Evolutionary conservation across 2,329 filamentous ascomycete genomes (phyloP).

Genomic region (Apiospora malaysiana): DNA sequence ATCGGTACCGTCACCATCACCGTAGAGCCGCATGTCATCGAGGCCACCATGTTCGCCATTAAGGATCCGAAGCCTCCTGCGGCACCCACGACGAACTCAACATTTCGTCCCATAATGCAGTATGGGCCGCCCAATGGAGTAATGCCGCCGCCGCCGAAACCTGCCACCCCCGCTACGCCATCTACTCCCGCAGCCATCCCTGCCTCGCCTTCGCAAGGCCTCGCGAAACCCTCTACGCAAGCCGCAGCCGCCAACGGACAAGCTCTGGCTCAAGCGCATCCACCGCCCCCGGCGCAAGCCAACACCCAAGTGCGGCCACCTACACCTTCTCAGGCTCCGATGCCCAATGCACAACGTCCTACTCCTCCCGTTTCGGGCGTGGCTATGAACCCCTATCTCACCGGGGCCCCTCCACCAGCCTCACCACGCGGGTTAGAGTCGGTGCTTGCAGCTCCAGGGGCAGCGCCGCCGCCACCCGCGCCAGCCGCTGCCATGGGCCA

Average conservation of each 20-base stretch:
- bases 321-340: slow-evolving; percentile 22
- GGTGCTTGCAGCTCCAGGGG: slow-evolving; percentile 38
- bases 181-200: slow-evolving; percentile 8
- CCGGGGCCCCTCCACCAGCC: slow-evolving; percentile 24
- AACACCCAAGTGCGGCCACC: slow-evolving; percentile 2
- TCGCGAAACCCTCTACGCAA: slow-evolving; percentile 51
- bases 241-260: slow-evolving; percentile 34
- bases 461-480: slow-evolving; percentile 32
- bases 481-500: slow-evolving; percentile 10
- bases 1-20: slow-evolving; percentile 76
- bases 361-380: slow-evolving; percentile 13
- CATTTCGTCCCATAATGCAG: slow-evolving; percentile 64
- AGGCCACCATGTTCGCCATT: slow-evolving; percentile 75
- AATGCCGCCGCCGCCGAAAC: slow-evolving; percentile 59
- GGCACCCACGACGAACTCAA: slow-evolving; percentile 40
- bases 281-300: slow-evolving; percentile 24
- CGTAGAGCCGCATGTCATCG: slow-evolving; percentile 80
- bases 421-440: slow-evolving; percentile 39
- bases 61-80: slow-evolving; percentile 65
- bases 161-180: slow-evolving; percentile 29
- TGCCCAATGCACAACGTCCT: slow-evolving; percentile 29
- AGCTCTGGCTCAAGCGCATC: slow-evolving; percentile 24
- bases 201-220: slow-evolving; percentile 26
- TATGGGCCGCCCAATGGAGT: slow-evolving; percentile 69
- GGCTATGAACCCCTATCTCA: slow-evolving; percentile 15